Evolutionary conservation across 1,139 yeast species (phyloP).

Genomic region (Taiozyma sp.): DNA sequence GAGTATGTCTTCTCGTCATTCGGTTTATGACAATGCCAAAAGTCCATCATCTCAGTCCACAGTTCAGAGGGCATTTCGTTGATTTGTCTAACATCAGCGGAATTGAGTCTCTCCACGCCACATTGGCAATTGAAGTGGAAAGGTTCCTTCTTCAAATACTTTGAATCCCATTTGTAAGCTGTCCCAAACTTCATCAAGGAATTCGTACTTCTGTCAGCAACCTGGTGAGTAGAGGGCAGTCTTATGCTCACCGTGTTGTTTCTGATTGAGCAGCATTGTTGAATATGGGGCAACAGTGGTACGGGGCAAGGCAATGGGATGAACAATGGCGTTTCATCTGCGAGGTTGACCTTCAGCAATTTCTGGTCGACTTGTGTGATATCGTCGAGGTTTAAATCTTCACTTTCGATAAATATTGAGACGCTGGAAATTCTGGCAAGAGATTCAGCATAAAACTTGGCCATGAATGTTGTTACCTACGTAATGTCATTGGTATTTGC

Average conservation of each 20-base stretch:
- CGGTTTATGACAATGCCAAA: slow-evolving; percentile 98
- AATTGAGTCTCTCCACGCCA: slow-evolving; percentile 25
- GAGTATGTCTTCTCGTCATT: slow-evolving; percentile 19
- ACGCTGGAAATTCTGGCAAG: slow-evolving; percentile 15
- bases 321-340: not conserved
- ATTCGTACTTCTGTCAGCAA: slow-evolving; percentile 14
- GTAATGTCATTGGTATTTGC: not conserved
- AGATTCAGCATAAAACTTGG: slow-evolving; percentile 12
- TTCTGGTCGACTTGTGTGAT: slow-evolving; percentile 1
- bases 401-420: slow-evolving; percentile 11
- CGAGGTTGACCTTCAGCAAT: not conserved
- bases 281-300: slow-evolving; percentile 4
- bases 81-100: slow-evolving; percentile 29
- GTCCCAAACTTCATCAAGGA: slow-evolving; percentile 16
- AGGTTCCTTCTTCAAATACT: slow-evolving; percentile 8
- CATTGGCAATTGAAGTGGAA: slow-evolving; percentile 34
- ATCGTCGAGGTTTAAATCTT: not conserved
- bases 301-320: slow-evolving; percentile 8
- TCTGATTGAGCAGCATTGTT: slow-evolving; percentile 3
- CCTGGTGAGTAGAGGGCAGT: slow-evolving; percentile 7
- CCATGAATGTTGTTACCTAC: not conserved
- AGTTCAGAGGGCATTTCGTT: slow-evolving; percentile 83
- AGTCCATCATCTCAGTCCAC: slow-evolving; percentile 96
- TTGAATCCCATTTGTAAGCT: slow-evolving; percentile 23
- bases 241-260: slow-evolving; percentile 6